phyloP scores from a whole-genome alignment of 2,329 filamentous ascomycete species.

The Aspergillus pseudotamarii region DNA sequence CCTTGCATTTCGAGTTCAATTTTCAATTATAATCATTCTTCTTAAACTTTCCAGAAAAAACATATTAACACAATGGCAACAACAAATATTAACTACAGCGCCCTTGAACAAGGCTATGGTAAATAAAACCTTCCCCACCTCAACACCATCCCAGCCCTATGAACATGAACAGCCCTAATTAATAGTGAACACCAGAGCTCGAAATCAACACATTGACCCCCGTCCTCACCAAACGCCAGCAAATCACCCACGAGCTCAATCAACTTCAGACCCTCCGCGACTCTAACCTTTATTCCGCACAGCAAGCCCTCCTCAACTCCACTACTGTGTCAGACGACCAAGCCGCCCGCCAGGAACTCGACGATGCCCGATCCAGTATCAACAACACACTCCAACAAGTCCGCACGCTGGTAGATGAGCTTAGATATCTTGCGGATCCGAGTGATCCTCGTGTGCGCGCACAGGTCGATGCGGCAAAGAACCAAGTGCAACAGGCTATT shows the following conservation, averaged over 20 bases:
- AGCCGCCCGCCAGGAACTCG: conserved; percentile 1
- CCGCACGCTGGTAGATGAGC: background rate
- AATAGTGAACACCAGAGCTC: background rate
- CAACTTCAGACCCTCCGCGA: background rate
- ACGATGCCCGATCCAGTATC: background rate
- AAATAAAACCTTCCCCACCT: background rate
- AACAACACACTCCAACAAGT: background rate
- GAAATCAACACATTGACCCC: background rate
- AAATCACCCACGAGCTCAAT: conserved; percentile 3
- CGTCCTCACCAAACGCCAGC: conserved; percentile 1
- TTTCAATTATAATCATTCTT: no score
- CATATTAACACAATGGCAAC: background rate
- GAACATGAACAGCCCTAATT: background rate
- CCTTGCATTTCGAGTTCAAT: no score
- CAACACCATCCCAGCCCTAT: background rate
- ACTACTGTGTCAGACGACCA: conserved; percentile 13
- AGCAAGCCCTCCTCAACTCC: conserved; percentile 18
- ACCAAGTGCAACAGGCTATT: conserved; percentile 1
- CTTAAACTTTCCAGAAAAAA: no score
- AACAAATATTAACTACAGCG: background rate
- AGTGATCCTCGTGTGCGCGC: conserved; percentile 7
- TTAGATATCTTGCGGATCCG: conserved; percentile 7
- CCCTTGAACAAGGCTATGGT: background rate
- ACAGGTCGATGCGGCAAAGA: conserved; percentile 10
- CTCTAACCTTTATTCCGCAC: conserved; percentile 10